Percentiles rank a stretch among this genome's conserved stretches.
phyloP scores from a whole-genome alignment of 2,329 filamentous ascomycete genomes.

The Pyricularia sp. region DNA sequence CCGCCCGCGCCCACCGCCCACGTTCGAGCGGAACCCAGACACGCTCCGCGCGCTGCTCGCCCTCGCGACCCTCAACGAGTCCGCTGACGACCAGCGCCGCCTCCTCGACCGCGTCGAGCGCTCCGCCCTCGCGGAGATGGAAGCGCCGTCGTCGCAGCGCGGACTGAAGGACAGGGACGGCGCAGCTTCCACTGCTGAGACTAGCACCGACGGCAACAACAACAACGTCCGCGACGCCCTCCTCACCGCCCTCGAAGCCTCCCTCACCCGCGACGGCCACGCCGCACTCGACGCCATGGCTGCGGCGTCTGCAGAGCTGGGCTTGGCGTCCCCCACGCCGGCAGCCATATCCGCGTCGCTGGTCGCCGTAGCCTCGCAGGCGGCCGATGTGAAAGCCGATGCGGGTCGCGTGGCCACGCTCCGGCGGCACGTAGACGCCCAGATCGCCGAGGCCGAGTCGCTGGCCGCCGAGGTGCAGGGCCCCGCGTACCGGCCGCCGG shows the following conservation, averaged over 20 bases:
- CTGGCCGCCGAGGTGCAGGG: conserved; percentile 32
- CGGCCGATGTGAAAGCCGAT: conserved; percentile 46
- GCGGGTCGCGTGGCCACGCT: conserved; percentile 44
- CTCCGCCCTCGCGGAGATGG: conserved; percentile 45
- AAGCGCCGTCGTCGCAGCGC: conserved; percentile 16
- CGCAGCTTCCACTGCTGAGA: not conserved
- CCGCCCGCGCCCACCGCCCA: conserved; percentile 50
- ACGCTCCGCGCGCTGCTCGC: conserved; percentile 69
- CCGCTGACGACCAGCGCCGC: conserved; percentile 60
- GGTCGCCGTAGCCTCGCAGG: conserved; percentile 43
- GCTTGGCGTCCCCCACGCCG: conserved; percentile 36
- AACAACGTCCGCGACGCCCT: conserved; percentile 28
- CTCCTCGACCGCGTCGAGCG: conserved; percentile 50
- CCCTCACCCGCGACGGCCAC: conserved; percentile 44
- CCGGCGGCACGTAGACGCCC: conserved; percentile 43
- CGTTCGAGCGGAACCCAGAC: conserved; percentile 75
- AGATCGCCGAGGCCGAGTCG: conserved; percentile 29
- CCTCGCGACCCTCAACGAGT: conserved; percentile 67
- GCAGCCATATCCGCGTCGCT: conserved; percentile 41
- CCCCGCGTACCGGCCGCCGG: conserved; percentile 41
- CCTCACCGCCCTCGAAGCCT: conserved; percentile 42
- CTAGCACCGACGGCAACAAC: not conserved
- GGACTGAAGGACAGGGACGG: conserved; percentile 4
- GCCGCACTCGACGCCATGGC: conserved; percentile 50
- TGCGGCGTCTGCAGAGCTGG: conserved; percentile 37